phyloP scores from a whole-genome alignment of 306 rosid species.

The Rosa rugosa region DNA sequence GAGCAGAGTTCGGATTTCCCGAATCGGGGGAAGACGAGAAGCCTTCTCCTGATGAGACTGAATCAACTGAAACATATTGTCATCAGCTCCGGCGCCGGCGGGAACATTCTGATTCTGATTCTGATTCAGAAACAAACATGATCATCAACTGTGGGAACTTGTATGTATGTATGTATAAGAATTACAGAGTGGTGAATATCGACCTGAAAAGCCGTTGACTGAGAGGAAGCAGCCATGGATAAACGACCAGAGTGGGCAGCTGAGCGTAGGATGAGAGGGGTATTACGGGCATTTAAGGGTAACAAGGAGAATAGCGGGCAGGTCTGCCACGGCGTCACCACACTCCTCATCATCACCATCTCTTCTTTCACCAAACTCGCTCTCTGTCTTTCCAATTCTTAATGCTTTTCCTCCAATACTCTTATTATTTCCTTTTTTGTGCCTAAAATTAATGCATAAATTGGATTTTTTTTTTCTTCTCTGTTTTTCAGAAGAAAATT shows the following conservation, averaged over 20 bases:
- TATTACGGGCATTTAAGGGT: slow-evolving; percentile 36
- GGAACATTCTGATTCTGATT: slow-evolving; percentile 12
- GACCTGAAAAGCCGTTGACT: slow-evolving; percentile 37
- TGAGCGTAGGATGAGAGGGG: slow-evolving; percentile 31
- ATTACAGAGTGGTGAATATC: no score
- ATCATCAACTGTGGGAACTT: no score
- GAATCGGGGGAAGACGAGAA: slow-evolving; percentile 66
- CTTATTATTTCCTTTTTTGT: no score
- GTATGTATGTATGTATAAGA: no score
- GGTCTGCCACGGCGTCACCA: slow-evolving; percentile 54
- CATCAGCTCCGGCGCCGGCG: slow-evolving; percentile 36
- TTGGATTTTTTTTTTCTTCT: no score
- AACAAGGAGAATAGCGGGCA: slow-evolving; percentile 26
- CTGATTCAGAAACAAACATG: slow-evolving; percentile 37
- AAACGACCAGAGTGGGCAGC: slow-evolving; percentile 34
- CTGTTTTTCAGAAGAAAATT: no score
- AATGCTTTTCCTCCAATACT: neutral
- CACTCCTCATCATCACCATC: slow-evolving; percentile 38
- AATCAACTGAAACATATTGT: slow-evolving; percentile 57
- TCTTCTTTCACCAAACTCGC: neutral
- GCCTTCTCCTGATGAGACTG: slow-evolving; percentile 95
- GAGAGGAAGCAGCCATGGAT: slow-evolving; percentile 76
- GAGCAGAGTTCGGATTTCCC: slow-evolving; percentile 75
- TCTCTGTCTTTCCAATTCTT: neutral
- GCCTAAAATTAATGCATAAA: no score